These are phyloP conservation scores for Salvia sclarea DNA, from an alignment of 305 asterid genomes.

Conservation along the genomic window DNA sequence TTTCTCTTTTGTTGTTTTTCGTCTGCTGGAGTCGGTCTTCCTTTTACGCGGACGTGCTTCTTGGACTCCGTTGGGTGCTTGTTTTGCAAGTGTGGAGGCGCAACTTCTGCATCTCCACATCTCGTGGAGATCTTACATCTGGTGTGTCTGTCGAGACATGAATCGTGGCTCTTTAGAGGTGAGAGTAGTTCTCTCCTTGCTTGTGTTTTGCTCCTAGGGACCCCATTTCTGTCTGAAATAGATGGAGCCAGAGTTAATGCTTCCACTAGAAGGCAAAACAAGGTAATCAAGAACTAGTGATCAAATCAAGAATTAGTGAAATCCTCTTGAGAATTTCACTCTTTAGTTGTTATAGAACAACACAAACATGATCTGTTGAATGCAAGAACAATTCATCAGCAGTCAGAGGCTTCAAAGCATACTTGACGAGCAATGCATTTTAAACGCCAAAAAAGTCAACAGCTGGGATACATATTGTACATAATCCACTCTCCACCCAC, in stretches of 20 bases:
- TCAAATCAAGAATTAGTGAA: background rate
- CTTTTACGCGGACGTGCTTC: slow-evolving; percentile 27
- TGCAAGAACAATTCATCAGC: background rate
- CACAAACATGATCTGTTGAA: background rate
- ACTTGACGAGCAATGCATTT: background rate
- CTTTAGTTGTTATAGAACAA: background rate
- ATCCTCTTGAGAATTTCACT: background rate
- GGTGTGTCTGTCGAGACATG: slow-evolving; percentile 44
- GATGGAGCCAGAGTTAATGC: background rate
- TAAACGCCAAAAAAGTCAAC: background rate
- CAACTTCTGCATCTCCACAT: slow-evolving; percentile 31
- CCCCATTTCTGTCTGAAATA: slow-evolving; percentile 47
- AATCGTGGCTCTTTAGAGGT: slow-evolving; percentile 40
- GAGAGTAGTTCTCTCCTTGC: slow-evolving; percentile 41
- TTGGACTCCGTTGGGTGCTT: slow-evolving; percentile 23
- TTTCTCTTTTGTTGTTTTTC: background rate
- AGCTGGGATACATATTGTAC: background rate
- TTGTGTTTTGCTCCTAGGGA: slow-evolving; percentile 39
- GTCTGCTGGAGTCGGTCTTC: slow-evolving; percentile 19
- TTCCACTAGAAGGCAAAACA: background rate
- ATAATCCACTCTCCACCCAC: background rate
- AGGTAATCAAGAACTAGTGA: background rate
- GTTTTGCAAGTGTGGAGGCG: slow-evolving; percentile 15
- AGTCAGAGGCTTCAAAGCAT: background rate
- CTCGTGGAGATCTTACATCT: slow-evolving; percentile 42